Conservation (phyloP, 1,284 basidiomycete genomes). For the Naganishia cerealis region DNA sequence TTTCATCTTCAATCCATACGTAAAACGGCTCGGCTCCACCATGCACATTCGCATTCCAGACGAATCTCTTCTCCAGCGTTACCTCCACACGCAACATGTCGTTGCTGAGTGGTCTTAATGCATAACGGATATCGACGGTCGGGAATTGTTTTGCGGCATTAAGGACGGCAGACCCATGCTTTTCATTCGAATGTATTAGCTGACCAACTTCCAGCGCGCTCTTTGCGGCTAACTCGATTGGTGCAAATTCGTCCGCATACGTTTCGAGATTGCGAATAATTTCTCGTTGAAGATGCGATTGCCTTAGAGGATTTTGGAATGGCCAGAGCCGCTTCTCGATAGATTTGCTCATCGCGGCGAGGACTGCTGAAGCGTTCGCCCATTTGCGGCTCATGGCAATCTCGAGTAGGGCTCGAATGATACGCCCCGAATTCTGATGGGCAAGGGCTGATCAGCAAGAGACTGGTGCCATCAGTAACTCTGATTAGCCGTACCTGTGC, state of each 20-base stretch:
- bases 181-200: conserved; percentile 82
- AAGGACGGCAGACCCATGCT: conserved; percentile 75
- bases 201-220: conserved; percentile 74
- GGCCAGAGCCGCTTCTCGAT: conserved; percentile 93
- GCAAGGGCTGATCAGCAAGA: conserved; percentile 25
- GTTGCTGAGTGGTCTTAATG: conserved; percentile 75
- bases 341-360: conserved; percentile 91
- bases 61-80: conserved; percentile 68
- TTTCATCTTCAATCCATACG: conserved; percentile 90
- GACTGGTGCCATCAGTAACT: background rate
- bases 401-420: conserved; percentile 88
- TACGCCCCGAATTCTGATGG: conserved; percentile 80
- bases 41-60: conserved; percentile 80
- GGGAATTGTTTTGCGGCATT: conserved; percentile 86
- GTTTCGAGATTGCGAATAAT: conserved; percentile 75
- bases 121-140: conserved; percentile 65
- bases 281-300: conserved; percentile 75
- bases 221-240: conserved; percentile 74
- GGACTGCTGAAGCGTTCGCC: conserved; percentile 75
- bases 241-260: conserved; percentile 80
- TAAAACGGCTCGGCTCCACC: conserved; percentile 84
- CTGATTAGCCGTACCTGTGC: conserved; percentile 61
- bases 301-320: conserved; percentile 85
- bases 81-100: conserved; percentile 80
- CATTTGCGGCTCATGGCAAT: conserved; percentile 89